Base-by-base conservation (phyloP, 441 rosid species). In the Jatropha multifida region DNA sequence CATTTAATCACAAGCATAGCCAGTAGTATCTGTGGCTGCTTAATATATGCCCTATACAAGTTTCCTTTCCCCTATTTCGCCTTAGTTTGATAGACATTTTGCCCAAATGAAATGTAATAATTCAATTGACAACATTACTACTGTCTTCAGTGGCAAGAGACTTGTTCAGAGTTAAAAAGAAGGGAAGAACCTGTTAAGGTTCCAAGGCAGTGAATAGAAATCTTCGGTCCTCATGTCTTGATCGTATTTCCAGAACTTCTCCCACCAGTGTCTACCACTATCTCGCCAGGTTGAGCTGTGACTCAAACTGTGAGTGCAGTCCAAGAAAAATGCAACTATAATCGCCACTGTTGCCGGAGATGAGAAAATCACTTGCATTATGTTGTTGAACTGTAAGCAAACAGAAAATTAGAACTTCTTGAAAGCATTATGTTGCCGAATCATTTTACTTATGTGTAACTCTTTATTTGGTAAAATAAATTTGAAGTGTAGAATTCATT, bases 211-310 rank as follows among this genome's bases (percentile, higher is more conserved):
- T 8, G 91, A 80, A 72, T 94, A 90, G 79, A 92, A 90, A 75
- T 94, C 96, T 62, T 86, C 93, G 26, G 84, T 92, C 71, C 92
- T 83, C 42, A 79, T 46, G 80, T 92, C 97, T 23, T 84, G 76
- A 11, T 76, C 69, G 75, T 79, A 92, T 15, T 38, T 60, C 65
- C 88, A 79, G 81, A 94, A 94, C 77, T 88, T 92, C 49, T 44
- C 88, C 94, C 96, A 90, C 96, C 98, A 94, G 65, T 92, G 97
- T 74, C 97, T 83, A 64, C 97, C 97, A 68, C 92, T 86, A 78
- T 94, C 97, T 69, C 85, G 84, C 72, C 90, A 73, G 40, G 85
- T 85, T 0, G 88, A 72, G 71, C 52, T 74, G 61, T 90, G 84
- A 42, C 90, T 83, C 3, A 76, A 69, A 77, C 90, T 82, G 68